These are phyloP conservation scores for Cercospora sp. DNA, from an alignment of 2,329 filamentous ascomycete genomes.

Conservation along the genomic window DNA sequence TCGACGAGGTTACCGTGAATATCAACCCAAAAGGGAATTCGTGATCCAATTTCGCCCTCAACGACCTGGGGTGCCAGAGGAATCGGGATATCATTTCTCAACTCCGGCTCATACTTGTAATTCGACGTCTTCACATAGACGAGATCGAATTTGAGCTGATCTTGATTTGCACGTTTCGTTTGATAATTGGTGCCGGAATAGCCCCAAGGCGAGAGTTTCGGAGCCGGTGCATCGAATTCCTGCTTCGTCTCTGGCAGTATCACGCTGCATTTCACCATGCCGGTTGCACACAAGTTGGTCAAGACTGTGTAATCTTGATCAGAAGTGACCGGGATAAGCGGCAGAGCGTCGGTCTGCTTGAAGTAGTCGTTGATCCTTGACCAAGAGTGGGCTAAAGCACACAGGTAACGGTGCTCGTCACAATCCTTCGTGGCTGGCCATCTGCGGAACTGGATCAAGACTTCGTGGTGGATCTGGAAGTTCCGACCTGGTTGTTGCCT, in stretches of 20 bases:
- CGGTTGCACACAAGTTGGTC: conserved; percentile 63
- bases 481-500: conserved; percentile 60
- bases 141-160: conserved; percentile 64
- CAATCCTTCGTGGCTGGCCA: conserved; percentile 42
- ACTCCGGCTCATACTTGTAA: conserved; percentile 59
- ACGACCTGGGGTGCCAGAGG: conserved; percentile 17
- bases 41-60: conserved; percentile 29
- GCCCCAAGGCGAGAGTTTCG: conserved; percentile 60
- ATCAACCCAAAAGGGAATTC: conserved; percentile 70
- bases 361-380: conserved; percentile 39
- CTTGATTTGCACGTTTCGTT: conserved; percentile 66
- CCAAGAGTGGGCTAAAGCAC: conserved; percentile 31
- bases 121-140: conserved; percentile 57
- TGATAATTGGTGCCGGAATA: conserved; percentile 72
- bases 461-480: conserved; percentile 63
- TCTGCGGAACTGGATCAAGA: conserved; percentile 59
- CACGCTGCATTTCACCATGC: conserved; percentile 56
- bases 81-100: conserved; percentile 47
- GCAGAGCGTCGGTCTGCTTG: conserved; percentile 39
- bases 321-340: conserved; percentile 57
- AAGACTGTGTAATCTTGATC: conserved; percentile 68
- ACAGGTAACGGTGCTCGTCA: conserved; percentile 33
- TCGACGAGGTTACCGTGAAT: conserved; percentile 62
- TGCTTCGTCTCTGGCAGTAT: conserved; percentile 61
- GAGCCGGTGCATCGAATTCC: conserved; percentile 43